phyloP scores from a whole-genome alignment of 805 yeast species.

The Lipomyces mesembrius region DNA sequence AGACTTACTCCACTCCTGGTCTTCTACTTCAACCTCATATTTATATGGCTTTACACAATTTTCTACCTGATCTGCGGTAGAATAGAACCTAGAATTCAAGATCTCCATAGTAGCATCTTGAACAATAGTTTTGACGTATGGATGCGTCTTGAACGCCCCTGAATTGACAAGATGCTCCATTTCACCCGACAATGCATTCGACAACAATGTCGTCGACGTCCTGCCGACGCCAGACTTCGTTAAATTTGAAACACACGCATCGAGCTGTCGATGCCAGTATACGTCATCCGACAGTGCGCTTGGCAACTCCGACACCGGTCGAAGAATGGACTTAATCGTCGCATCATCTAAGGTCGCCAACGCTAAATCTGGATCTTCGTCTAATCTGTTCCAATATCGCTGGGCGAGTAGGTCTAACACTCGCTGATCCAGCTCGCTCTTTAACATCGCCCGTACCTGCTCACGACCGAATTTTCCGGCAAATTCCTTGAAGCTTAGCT shows the following conservation, averaged over 20 bases:
- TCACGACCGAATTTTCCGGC: constrained; percentile 80
- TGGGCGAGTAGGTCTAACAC: constrained; percentile 86
- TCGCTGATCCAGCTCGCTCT: constrained; percentile 85
- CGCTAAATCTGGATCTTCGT: constrained; percentile 37
- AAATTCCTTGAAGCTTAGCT: constrained; percentile 83
- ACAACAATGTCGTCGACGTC: constrained; percentile 77
- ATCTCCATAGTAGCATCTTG: constrained; percentile 84
- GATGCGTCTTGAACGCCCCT: constrained; percentile 81
- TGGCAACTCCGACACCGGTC: constrained; percentile 60
- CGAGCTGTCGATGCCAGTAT: constrained; percentile 87
- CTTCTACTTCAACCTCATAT: constrained; percentile 95
- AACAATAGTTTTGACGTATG: constrained; percentile 80
- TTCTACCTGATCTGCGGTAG: constrained; percentile 98
- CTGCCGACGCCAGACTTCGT: constrained; percentile 96
- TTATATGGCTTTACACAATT: constrained; percentile 97
- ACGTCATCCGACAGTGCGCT: constrained; percentile 66
- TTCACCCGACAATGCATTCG: constrained; percentile 78
- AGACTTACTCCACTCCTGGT: constrained; percentile 86
- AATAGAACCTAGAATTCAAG: constrained; percentile 73
- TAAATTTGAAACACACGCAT: constrained; percentile 76
- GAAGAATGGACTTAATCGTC: constrained; percentile 47
- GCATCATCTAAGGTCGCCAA: neutral
- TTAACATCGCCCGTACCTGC: constrained; percentile 76
- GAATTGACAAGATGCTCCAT: constrained; percentile 71
- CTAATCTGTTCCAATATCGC: constrained; percentile 85